Evolutionary conservation across 306 rosid species (phyloP).

Genomic region (Chamaecrista fasciculata): DNA sequence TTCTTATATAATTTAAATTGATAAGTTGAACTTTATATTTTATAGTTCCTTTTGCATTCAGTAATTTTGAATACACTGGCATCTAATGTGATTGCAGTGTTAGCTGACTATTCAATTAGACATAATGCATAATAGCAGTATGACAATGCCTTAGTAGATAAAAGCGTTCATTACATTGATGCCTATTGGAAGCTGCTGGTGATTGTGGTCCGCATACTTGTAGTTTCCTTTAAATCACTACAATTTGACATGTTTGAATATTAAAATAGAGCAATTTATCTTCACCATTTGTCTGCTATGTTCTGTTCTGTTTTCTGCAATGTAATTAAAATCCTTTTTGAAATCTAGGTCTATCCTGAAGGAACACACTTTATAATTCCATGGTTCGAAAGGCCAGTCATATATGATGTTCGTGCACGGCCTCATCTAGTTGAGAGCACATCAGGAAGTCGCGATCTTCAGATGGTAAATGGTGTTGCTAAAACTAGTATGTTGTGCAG

Average conservation of each 20-base stretch:
- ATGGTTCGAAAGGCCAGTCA: slow-evolving; percentile 88
- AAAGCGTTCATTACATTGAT: background rate
- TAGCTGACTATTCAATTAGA: background rate
- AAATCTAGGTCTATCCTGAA: slow-evolving; percentile 85
- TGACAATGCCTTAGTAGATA: background rate
- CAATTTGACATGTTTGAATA: background rate
- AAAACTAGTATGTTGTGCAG: background rate
- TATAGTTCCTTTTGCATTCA: background rate
- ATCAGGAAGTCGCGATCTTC: slow-evolving; percentile 87
- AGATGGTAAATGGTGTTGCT: slow-evolving; percentile 52
- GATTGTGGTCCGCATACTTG: background rate
- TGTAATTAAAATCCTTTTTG: background rate
- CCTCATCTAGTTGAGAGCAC: slow-evolving; percentile 74
- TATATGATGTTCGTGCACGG: slow-evolving; percentile 85
- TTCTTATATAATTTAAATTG: background rate
- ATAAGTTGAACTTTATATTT: background rate
- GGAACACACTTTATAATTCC: slow-evolving; percentile 84
- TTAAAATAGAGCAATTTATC: background rate
- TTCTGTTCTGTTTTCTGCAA: background rate
- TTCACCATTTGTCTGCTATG: background rate
- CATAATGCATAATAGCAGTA: background rate
- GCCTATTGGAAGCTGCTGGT: background rate
- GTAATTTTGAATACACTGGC: background rate
- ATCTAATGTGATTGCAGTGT: background rate
- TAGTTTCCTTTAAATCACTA: background rate